Evolutionary conservation across 805 yeast species (phyloP), one percentile per base, ranked within the genome.

Genomic region (Trichomonascus vanleenenianus): DNA sequence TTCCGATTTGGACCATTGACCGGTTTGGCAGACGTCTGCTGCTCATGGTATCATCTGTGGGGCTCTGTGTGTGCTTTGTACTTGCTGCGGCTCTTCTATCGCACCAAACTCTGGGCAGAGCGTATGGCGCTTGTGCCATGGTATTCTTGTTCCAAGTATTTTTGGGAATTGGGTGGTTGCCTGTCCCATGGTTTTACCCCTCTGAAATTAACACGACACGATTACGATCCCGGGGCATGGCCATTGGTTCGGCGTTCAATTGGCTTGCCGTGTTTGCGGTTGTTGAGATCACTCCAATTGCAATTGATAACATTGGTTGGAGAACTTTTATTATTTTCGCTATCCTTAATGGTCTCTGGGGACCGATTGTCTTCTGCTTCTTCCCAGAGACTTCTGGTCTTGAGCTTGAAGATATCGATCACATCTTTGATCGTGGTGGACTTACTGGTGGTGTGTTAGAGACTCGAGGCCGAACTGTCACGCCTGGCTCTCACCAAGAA

Each of bases 301-400:
- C 83, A 54, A 74, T 76, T 38, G 81, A 77, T 11, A 79, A 79
- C 41, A 67, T 56, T 40, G 47, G 52, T 11, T 51, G 45, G 31
- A 56, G 53, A 43, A 56, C 58, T 12, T 61, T 52, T 76, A 3
- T 63, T 70, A 56, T 61, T 44, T 61, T 61, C 43, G 61, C 60
- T 15, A 51, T 48, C 10, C 45, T 64, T 62, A 40, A 40, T 19
- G 43, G 45, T 60, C 66, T 36, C 63, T 78, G 59, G 73, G 76
- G 15, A 67, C 74, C 7, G 34, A 50, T 52, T 25, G 43, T 44
- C 20, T 48, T 31, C 41, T 56, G 79, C 50, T 75, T 78, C 64
- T 76, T 79, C 75, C 84, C 81, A 32, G 86, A 81, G 63, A 81
- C 86, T 19, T 78, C 78, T 63, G 80, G 75, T 53, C 76, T 75